A percentile compares a stretch with the other conserved stretches of the same genome.
Conservation (phyloP, 2,329 filamentous ascomycete genomes). For the Aureobasidium lini region DNA sequence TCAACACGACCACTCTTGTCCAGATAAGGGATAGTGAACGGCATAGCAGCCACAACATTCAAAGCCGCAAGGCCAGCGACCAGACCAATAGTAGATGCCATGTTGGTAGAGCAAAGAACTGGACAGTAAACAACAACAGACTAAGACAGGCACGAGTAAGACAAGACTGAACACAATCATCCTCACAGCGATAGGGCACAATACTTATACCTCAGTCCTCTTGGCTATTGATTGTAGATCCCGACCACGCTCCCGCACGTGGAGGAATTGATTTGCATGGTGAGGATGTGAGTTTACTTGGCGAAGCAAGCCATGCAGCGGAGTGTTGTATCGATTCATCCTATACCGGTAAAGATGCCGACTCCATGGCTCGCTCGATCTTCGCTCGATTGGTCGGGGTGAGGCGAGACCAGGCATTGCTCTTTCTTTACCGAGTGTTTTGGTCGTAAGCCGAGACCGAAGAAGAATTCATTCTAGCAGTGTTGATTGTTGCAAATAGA, state of each 20-base stretch:
- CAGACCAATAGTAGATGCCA: neutral
- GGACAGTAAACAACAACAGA: too few relatives aligned
- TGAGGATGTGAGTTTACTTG: too few relatives aligned
- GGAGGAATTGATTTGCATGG: too few relatives aligned
- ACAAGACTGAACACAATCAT: neutral
- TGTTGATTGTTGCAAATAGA: neutral
- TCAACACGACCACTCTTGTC: neutral
- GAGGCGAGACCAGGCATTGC: neutral
- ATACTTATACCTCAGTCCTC: too few relatives aligned
- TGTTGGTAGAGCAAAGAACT: neutral
- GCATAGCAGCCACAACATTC: neutral
- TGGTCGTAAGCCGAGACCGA: too few relatives aligned
- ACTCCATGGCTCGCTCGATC: too few relatives aligned
- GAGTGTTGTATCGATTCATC: neutral
- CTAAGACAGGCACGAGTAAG: neutral
- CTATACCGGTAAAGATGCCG: neutral
- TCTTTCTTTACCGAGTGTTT: neutral
- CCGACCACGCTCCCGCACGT: too few relatives aligned
- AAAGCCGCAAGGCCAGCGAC: neutral
- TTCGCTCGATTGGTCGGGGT: neutral
- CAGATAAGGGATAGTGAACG: neutral
- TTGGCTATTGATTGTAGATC: too few relatives aligned
- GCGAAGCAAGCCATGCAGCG: too few relatives aligned
- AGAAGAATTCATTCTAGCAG: too few relatives aligned
- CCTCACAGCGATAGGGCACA: too few relatives aligned